Conservation (phyloP, 1,284 basidiomycete genomes). For the Apiotrichum montevideense region DNA sequence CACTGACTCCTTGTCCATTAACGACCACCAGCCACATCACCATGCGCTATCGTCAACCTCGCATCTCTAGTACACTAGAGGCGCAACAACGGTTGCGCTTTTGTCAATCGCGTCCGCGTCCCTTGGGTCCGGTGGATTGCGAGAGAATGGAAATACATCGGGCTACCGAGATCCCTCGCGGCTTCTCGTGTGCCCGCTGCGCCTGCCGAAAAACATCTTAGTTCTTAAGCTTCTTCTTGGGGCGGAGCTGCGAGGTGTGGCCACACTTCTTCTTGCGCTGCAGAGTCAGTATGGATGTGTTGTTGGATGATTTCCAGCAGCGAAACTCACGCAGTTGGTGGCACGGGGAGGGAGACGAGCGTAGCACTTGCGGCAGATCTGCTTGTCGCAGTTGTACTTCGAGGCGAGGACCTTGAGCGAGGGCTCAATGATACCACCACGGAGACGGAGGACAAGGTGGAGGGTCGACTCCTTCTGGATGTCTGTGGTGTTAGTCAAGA, state of each 20-base stretch:
- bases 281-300: constrained; percentile 3
- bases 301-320: background rate
- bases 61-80: constrained; percentile 5
- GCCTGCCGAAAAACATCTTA: constrained; percentile 19
- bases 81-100: constrained; percentile 2
- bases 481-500: constrained; percentile 45
- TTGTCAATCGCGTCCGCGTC: constrained; percentile 1
- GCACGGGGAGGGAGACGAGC: constrained; percentile 97
- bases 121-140: background rate
- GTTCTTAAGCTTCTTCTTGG: constrained; percentile 85
- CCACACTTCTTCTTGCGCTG: constrained; percentile 59
- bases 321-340: constrained; percentile 90
- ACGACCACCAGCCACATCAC: too few relatives aligned
- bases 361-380: constrained; percentile 99
- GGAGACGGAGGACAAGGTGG: constrained; percentile 94
- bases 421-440: constrained; percentile 98
- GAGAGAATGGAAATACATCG: constrained; percentile 27
- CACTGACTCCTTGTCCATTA: too few relatives aligned
- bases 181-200: constrained; percentile 7
- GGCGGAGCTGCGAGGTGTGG: constrained; percentile 91
- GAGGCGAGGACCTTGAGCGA: constrained; percentile 93
- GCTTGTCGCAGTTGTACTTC: constrained; percentile 97
- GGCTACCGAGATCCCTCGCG: constrained; percentile 22
- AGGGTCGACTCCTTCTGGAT: constrained; percentile 99
- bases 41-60: constrained; percentile 3